phyloP scores from a whole-genome alignment of 2,329 filamentous ascomycete species.

The Erysiphe neolycopersici region DNA sequence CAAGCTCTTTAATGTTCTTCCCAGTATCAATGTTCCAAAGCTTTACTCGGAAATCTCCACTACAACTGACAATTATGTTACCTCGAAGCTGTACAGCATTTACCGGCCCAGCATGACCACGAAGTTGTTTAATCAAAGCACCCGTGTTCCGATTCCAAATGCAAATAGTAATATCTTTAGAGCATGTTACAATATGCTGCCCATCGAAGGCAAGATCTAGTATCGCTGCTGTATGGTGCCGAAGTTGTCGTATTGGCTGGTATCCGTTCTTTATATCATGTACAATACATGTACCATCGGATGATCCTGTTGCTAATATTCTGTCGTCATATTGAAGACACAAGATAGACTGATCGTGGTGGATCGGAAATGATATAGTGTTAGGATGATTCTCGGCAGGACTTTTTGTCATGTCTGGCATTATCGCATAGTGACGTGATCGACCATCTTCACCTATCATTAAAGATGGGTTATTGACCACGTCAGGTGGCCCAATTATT shows the following conservation, averaged over 20 bases:
- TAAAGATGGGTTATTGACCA: conserved; percentile 26
- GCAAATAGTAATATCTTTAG: conserved; percentile 82
- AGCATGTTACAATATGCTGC: conserved; percentile 84
- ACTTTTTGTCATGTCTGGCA: conserved; percentile 15
- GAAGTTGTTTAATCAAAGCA: conserved; percentile 46
- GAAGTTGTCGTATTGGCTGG: conserved; percentile 50
- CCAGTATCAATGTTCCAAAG: conserved; percentile 87
- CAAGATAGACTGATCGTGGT: conserved; percentile 79
- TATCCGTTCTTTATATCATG: conserved; percentile 65
- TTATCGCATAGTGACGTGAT: conserved; percentile 28
- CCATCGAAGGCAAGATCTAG: conserved; percentile 85
- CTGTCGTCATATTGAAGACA: conserved; percentile 85
- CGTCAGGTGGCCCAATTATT: conserved; percentile 54
- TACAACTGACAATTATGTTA: conserved; percentile 78
- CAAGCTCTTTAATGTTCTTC: conserved; percentile 70
- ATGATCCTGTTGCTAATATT: conserved; percentile 86
- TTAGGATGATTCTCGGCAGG: conserved; percentile 22
- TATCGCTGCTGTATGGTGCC: conserved; percentile 62
- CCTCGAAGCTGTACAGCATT: conserved; percentile 91
- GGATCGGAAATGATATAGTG: conserved; percentile 29
- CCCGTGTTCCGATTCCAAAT: conserved; percentile 78
- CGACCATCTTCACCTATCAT: conserved; percentile 24
- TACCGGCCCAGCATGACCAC: conserved; percentile 72
- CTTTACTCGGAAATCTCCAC: conserved; percentile 77
- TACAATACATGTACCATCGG: conserved; percentile 72